phyloP scores from a whole-genome alignment of 108 stramenopile genomes.

The Chaetoceros muelleri region DNA sequence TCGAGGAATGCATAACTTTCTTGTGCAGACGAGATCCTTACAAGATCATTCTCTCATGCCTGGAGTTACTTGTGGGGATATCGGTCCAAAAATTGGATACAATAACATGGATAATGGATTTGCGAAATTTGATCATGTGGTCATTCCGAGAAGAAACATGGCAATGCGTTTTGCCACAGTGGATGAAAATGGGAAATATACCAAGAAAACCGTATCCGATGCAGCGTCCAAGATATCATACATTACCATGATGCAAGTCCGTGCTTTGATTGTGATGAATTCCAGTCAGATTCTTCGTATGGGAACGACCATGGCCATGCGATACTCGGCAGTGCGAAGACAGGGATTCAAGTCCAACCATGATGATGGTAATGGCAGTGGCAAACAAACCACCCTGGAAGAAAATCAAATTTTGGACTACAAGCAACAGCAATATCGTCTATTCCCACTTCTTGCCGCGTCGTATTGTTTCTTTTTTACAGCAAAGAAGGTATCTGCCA shows the following conservation, averaged over 20 bases:
- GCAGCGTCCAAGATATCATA: slow-evolving; percentile 79
- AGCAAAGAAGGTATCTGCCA: slow-evolving; percentile 48
- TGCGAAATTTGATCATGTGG: slow-evolving; percentile 69
- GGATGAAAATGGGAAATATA: slow-evolving; percentile 58
- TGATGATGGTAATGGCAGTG: slow-evolving; percentile 25
- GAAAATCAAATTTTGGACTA: slow-evolving; percentile 90
- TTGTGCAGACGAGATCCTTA: slow-evolving; percentile 83
- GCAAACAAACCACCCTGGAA: slow-evolving; percentile 10
- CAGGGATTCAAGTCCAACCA: slow-evolving; percentile 74
- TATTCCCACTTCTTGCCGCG: slow-evolving; percentile 80
- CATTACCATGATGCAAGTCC: slow-evolving; percentile 97
- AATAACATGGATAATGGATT: slow-evolving; percentile 97
- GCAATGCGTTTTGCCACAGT: slow-evolving; percentile 81
- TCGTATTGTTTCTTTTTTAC: slow-evolving; percentile 89
- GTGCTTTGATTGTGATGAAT: slow-evolving; percentile 66
- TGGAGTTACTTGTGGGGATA: slow-evolving; percentile 89
- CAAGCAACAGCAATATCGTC: slow-evolving; percentile 90
- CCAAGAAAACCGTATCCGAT: slow-evolving; percentile 45
- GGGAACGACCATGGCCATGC: slow-evolving; percentile 81
- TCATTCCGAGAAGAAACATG: slow-evolving; percentile 89
- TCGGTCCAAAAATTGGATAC: slow-evolving; percentile 95
- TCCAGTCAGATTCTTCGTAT: slow-evolving; percentile 58
- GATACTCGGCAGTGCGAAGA: slow-evolving; percentile 86
- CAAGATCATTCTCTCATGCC: slow-evolving; percentile 69
- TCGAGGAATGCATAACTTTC: slow-evolving; percentile 90